phyloP scores from a whole-genome alignment of 371 early-diverging fungal species.

The Choanephora cucurbitarum region DNA sequence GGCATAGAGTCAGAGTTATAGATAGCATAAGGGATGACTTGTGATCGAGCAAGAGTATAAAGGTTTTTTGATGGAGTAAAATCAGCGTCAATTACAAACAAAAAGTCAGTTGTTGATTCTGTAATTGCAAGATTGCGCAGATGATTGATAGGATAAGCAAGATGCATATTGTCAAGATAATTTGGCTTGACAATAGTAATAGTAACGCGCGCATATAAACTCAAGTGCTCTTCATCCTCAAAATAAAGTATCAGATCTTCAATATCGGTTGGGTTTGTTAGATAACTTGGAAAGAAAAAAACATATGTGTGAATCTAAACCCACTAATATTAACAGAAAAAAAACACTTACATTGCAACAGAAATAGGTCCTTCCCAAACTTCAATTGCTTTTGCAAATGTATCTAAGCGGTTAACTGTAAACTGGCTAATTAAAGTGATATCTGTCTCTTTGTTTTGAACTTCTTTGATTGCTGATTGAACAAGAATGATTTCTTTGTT shows the following conservation, averaged over 20 bases:
- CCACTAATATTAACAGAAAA: not conserved
- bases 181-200: conserved; percentile 55
- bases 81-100: conserved; percentile 66
- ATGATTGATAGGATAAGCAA: conserved; percentile 66
- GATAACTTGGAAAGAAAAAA: conserved; percentile 38
- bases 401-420: conserved; percentile 57
- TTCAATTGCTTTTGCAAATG: conserved; percentile 51
- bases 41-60: conserved; percentile 33
- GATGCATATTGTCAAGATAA: conserved; percentile 35
- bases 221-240: conserved; percentile 25
- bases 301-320: too few species aligned
- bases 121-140: conserved; percentile 61
- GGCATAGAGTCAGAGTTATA: conserved; percentile 14
- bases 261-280: conserved; percentile 54
- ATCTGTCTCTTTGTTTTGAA: conserved; percentile 17
- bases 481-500: conserved; percentile 19
- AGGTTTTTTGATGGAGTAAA: conserved; percentile 56
- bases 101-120: conserved; percentile 49
- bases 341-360: conserved; percentile 50
- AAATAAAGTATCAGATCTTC: conserved; percentile 48
- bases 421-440: conserved; percentile 62
- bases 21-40: conserved; percentile 31
- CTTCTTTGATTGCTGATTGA: conserved; percentile 5
- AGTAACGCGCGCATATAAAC: conserved; percentile 32
- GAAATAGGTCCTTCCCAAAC: conserved; percentile 63